phyloP scores from a whole-genome alignment of 257 asterid genomes.

The Ligustrum vulgare region DNA sequence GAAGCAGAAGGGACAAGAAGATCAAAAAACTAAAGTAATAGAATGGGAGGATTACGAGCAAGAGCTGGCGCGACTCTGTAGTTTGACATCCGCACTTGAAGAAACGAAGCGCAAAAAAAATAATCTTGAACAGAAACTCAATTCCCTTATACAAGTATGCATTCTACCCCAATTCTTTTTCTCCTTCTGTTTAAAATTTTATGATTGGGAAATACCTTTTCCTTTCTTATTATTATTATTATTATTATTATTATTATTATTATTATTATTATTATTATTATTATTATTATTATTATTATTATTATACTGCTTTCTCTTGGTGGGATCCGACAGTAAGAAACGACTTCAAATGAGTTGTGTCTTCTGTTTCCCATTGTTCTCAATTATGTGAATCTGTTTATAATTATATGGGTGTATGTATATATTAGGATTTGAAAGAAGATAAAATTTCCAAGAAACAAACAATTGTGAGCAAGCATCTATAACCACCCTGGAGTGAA shows the following conservation, averaged over 20 bases:
- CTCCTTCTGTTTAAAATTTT: neutral
- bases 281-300: too few species aligned
- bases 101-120: conserved; percentile 63
- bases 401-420: neutral
- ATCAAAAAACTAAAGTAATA: conserved; percentile 45
- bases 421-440: neutral
- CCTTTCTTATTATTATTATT: too few species aligned
- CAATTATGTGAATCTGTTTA: neutral
- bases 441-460: neutral
- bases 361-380: neutral
- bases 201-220: neutral
- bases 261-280: too few species aligned
- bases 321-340: too few species aligned
- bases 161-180: neutral
- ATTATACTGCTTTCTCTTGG: too few species aligned
- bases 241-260: too few species aligned
- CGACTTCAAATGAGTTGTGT: neutral
- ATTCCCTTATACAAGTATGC: conserved; percentile 58
- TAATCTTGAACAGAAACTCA: conserved; percentile 57
- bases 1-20: conserved; percentile 32
- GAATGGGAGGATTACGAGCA: conserved; percentile 95
- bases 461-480: neutral
- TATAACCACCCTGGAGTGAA: neutral
- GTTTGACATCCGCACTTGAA: conserved; percentile 71
- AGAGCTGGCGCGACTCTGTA: conserved; percentile 77